These are phyloP conservation scores for Cairneyella variabilis DNA, from an alignment of 495 filamentous ascomycete genomes.

Conservation along the genomic window DNA sequence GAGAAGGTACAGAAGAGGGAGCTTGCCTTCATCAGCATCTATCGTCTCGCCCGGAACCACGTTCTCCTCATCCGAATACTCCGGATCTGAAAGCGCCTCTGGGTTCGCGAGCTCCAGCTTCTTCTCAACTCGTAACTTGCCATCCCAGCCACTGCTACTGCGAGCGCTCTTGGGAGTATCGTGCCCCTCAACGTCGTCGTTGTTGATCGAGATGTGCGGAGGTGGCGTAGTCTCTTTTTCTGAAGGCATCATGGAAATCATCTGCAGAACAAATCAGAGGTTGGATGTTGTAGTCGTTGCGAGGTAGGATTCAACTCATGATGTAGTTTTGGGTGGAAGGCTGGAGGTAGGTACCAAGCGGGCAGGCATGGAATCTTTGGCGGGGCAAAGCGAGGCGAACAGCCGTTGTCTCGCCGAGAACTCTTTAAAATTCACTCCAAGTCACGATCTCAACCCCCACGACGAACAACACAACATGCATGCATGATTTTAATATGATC, in stretches of 20 bases:
- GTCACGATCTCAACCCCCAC: neutral
- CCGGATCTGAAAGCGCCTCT: slow-evolving; percentile 74
- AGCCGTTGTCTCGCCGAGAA: no score
- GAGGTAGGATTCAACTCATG: slow-evolving; percentile 9
- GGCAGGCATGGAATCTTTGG: no score
- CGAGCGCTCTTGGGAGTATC: slow-evolving; percentile 24
- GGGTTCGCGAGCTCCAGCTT: slow-evolving; percentile 64
- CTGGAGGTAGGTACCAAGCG: no score
- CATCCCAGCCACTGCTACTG: slow-evolving; percentile 86
- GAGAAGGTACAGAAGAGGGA: neutral
- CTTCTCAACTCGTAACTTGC: slow-evolving; percentile 72
- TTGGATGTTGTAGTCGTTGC: neutral
- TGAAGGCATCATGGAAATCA: slow-evolving; percentile 13
- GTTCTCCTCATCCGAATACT: slow-evolving; percentile 78
- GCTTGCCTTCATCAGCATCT: slow-evolving; percentile 73
- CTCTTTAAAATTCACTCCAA: slow-evolving; percentile 3
- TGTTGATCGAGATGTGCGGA: slow-evolving; percentile 20
- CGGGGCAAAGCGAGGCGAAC: neutral
- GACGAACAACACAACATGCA: slow-evolving; percentile 11
- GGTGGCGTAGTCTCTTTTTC: slow-evolving; percentile 24
- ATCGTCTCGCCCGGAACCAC: slow-evolving; percentile 73
- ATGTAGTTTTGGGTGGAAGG: neutral
- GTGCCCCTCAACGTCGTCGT: slow-evolving; percentile 20
- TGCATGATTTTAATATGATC: neutral
- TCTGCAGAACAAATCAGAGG: neutral